Percentiles rank a stretch among this genome's conserved stretches.
These are phyloP conservation scores for Macrocystidia cucumis DNA, from an alignment of 1,284 basidiomycete genomes.

Conservation along the genomic window DNA sequence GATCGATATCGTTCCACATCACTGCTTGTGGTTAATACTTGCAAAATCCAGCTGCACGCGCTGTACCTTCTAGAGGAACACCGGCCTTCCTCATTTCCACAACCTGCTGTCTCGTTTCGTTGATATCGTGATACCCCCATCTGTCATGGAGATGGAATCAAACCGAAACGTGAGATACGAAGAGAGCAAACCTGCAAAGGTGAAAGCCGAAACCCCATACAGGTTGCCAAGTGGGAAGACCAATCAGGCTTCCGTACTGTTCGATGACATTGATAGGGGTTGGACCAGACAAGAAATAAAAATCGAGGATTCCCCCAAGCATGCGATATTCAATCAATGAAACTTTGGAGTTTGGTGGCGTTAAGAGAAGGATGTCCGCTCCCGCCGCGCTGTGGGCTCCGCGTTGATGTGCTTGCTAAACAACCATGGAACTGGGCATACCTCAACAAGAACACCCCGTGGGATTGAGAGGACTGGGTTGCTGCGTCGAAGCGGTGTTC, in stretches of 20 bases:
- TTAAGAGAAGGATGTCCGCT: conserved; percentile 56
- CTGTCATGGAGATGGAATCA: conserved; percentile 23
- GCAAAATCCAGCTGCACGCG: background rate
- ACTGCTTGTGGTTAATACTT: too few species aligned
- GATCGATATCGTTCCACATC: conserved; percentile 76
- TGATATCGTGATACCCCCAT: conserved; percentile 47
- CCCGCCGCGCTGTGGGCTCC: conserved; percentile 40
- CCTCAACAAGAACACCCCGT: conserved; percentile 67
- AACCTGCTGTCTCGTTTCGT: conserved; percentile 43
- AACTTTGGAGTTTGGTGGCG: conserved; percentile 37
- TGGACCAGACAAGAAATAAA: conserved; percentile 69
- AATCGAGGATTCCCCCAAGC: conserved; percentile 59
- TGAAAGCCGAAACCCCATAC: conserved; percentile 69
- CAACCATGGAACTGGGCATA: conserved; percentile 14
- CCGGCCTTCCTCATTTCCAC: conserved; percentile 51
- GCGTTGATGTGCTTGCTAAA: conserved; percentile 6
- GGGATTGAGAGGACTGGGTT: conserved; percentile 44
- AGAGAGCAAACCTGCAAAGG: conserved; percentile 59
- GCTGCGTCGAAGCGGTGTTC: conserved; percentile 52
- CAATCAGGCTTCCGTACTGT: conserved; percentile 57
- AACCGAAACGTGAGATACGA: too few species aligned
- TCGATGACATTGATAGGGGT: conserved; percentile 54
- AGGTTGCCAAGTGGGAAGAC: conserved; percentile 61
- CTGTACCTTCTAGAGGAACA: conserved; percentile 57
- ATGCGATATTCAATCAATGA: conserved; percentile 60